Conservation (phyloP, 164 flowering plant species). For the Berberis vulgaris region DNA sequence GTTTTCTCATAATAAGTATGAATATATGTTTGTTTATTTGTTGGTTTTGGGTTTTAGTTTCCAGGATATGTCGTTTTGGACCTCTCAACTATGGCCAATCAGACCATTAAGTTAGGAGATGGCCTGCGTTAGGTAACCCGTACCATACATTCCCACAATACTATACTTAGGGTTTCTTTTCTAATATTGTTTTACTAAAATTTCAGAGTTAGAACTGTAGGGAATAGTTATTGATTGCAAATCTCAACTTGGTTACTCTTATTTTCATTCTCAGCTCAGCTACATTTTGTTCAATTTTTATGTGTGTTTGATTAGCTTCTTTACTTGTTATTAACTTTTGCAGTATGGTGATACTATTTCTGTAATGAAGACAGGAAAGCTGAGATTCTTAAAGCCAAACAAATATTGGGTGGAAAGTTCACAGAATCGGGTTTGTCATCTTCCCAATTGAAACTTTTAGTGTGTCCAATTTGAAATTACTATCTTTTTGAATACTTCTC, state of each 20-base stretch:
- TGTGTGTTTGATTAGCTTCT: neutral
- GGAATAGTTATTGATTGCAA: neutral
- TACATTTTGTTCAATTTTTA: neutral
- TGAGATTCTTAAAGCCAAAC: slow-evolving; percentile 75
- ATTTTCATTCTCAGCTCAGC: too few relatives aligned
- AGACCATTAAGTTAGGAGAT: slow-evolving; percentile 78
- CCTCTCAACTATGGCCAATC: slow-evolving; percentile 57
- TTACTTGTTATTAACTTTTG: slow-evolving; percentile 6
- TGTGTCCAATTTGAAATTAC: too few relatives aligned
- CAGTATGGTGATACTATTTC: slow-evolving; percentile 80
- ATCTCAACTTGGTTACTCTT: neutral
- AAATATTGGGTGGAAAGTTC: slow-evolving; percentile 98
- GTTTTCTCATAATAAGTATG: neutral
- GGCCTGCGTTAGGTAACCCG: slow-evolving; percentile 73
- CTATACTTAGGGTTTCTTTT: too few relatives aligned
- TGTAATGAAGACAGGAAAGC: slow-evolving; percentile 63
- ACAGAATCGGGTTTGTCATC: slow-evolving; percentile 60
- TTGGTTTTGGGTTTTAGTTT: slow-evolving; percentile 26
- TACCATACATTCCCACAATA: neutral
- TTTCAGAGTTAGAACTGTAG: too few relatives aligned
- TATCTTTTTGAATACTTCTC: too few relatives aligned
- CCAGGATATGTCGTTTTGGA: slow-evolving; percentile 90
- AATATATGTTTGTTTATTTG: neutral
- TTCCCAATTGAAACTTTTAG: too few relatives aligned
- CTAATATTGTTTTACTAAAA: too few relatives aligned